These are phyloP conservation scores for Peltaster fructicola DNA, from an alignment of 2,329 filamentous ascomycete species.

Conservation along the genomic window DNA sequence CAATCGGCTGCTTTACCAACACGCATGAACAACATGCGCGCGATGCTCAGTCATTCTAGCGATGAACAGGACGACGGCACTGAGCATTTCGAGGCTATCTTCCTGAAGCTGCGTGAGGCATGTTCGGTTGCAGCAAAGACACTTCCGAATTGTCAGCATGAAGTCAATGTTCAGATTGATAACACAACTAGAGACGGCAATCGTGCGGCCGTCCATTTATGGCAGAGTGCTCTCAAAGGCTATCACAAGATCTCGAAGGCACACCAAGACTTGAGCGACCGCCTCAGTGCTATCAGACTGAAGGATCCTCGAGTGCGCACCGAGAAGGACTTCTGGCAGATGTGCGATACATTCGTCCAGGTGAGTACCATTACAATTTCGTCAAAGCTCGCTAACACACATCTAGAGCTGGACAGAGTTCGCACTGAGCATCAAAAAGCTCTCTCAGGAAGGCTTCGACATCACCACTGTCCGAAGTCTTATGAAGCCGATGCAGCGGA, in stretches of 20 bases:
- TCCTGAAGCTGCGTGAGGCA: conserved; percentile 54
- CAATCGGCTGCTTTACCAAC: conserved; percentile 18
- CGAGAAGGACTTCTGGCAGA: conserved; percentile 44
- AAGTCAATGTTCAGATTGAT: conserved; percentile 47
- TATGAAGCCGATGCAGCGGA: conserved; percentile 64
- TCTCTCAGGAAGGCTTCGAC: conserved; percentile 16
- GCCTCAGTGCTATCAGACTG: conserved; percentile 64
- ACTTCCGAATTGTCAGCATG: conserved; percentile 50
- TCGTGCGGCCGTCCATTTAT: conserved; percentile 31
- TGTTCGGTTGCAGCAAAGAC: conserved; percentile 56
- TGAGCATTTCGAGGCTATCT: conserved; percentile 69
- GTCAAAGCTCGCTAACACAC: no score
- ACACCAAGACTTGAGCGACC: conserved; percentile 52
- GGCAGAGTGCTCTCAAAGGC: conserved; percentile 53
- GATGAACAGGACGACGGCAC: conserved; percentile 36
- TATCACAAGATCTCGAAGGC: conserved; percentile 54
- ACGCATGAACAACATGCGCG: conserved; percentile 31
- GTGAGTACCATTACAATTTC: conserved; percentile 19
- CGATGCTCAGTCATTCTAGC: conserved; percentile 27
- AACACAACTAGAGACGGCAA: conserved; percentile 36
- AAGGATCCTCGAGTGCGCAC: conserved; percentile 64
- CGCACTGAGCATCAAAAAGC: conserved; percentile 40
- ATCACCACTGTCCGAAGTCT: conserved; percentile 52
- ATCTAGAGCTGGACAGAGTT: conserved; percentile 54
- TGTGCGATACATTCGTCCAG: conserved; percentile 58